Base-by-base conservation (phyloP, 345 rosid species). In the Heritiera littoralis region DNA sequence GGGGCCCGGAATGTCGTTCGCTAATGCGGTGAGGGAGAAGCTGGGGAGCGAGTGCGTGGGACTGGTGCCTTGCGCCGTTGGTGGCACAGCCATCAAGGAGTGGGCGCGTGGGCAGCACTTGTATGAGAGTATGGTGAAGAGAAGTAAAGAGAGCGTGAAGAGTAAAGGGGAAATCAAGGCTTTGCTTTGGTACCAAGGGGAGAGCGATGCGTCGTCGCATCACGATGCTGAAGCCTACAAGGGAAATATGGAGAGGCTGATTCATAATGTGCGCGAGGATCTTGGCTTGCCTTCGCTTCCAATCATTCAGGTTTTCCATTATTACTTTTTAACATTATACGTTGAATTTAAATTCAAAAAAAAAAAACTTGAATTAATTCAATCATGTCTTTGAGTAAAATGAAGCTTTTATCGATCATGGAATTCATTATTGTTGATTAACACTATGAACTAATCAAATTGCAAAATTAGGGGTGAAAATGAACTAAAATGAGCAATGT, bases 131-230 rank as follows among this genome's bases (percentile, higher is more conserved):
- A 93, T 92, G 99, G 88, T 93, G 81, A 86, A 35, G 83, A 89
- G 98, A 46, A 84, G 90, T 43, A 87, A 79, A 20, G 93, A 81
- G 89, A 92, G 96, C 30, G 80, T 81, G 71, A 88, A 77, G 76
- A 74, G 66, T 11, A 92, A 94, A 0, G 97, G 93, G 30, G 93
- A 86, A 85, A 88, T 93, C 49, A 91, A 85, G 86, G 90, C 89
- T 8, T 54, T 91, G 95, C 77, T 95, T 70, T 93, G 98, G 99
- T 95, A 84, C 79, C 98, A 93, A 84, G 99, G 99, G 55, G 97
- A 95, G 84, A 92, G 99, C 82, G 99, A 92, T 85, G 78, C 94
- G 77, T 77, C 63, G 69, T 54, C 66, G 63, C 72, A 80, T 73
- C 83, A 80, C 6, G 98, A 90, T 20, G 97, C 98, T 2, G 91